A percentile compares a stretch with the other conserved stretches of the same genome.
phyloP scores from a whole-genome alignment of 1,284 basidiomycete genomes.

The Prillingera fragicola region DNA sequence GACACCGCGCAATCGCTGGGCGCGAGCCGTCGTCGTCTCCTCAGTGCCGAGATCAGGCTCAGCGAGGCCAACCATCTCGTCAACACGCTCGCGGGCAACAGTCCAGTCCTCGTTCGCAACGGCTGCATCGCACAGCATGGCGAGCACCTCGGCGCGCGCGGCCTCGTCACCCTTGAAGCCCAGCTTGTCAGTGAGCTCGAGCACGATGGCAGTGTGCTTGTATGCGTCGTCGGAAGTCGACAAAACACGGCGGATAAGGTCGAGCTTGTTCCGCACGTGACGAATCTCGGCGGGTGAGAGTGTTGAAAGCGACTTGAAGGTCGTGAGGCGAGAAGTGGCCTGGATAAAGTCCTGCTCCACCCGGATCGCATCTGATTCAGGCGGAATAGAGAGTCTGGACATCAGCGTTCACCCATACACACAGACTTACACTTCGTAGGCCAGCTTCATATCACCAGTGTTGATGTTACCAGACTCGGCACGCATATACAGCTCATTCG shows the following conservation, averaged over 20 bases:
- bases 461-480: slow-evolving; percentile 84
- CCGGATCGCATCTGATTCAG: slow-evolving; percentile 57
- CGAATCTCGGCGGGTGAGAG: slow-evolving; percentile 87
- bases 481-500: slow-evolving; percentile 87
- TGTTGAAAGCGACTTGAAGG: slow-evolving; percentile 61
- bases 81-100: slow-evolving; percentile 64
- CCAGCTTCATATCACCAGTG: slow-evolving; percentile 87
- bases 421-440: slow-evolving; percentile 75
- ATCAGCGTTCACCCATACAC: background rate
- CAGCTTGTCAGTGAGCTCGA: slow-evolving; percentile 80
- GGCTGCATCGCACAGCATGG: slow-evolving; percentile 81
- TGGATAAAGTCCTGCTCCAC: slow-evolving; percentile 87
- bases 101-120: slow-evolving; percentile 70
- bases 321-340: slow-evolving; percentile 66
- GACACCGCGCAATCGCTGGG: slow-evolving; percentile 50
- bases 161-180: slow-evolving; percentile 65
- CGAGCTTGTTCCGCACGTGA: slow-evolving; percentile 72
- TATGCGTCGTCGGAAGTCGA: slow-evolving; percentile 76
- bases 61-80: slow-evolving; percentile 65
- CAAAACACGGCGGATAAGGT: slow-evolving; percentile 70
- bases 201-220: slow-evolving; percentile 78
- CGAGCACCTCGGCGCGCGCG: slow-evolving; percentile 71
- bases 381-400: slow-evolving; percentile 66
- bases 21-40: background rate
- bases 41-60: slow-evolving; percentile 3